Base-by-base conservation (phyloP, 768 basidiomycete species). In the Boletus subparvulus region DNA sequence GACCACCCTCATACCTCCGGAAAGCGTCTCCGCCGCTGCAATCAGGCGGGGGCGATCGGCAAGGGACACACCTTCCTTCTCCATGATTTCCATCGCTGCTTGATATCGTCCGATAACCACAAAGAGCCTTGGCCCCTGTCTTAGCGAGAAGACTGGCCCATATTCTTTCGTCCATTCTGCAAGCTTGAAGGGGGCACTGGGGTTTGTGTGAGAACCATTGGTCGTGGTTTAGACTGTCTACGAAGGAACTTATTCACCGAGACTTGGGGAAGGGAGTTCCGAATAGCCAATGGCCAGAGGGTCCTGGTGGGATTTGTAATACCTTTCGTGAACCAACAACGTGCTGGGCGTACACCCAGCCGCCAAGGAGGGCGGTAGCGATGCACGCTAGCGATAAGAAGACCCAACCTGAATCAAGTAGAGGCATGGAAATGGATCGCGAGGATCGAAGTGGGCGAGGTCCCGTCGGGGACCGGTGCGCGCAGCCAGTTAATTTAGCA, bases 81-180 rank as follows among this genome's bases (percentile, higher is more conserved):
- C 54, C 57, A 58, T 57, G 32, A 58, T 50, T 24, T 58, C 57
- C 55, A 58, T 58, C 36, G 54, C 57, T 12, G 47, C 54, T 30
- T 57, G 43, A 8, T 58, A 50, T 21, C 57, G 43, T 9, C 57
- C 57, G 3, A 58, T 57, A 14, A 58, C 12, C 24, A 58, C 54
- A 26, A 40, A 58, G 11, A 46, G 13, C 19, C 48, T 50, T 14
- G 54, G 26, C 4, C 57, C 57, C 8, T 57, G 43, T 17, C 26
- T 57, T 0, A 58, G 12, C 14, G 57, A 56, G 6, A 57, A 46
- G 5, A 58, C 54, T 0, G 57, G 55, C 2, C 57, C 57, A 7
- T 56, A 58, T 19, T 50, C 7, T 3, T 57, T 58, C 3, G 54
- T 58, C 57, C 33, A 12, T 26, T 56, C 57, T 46, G 47, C 57